Evolutionary conservation across 2,329 filamentous ascomycete species (phyloP), one percentile per base, ranked within the genome.

Genomic region (Apiospora hydei): DNA sequence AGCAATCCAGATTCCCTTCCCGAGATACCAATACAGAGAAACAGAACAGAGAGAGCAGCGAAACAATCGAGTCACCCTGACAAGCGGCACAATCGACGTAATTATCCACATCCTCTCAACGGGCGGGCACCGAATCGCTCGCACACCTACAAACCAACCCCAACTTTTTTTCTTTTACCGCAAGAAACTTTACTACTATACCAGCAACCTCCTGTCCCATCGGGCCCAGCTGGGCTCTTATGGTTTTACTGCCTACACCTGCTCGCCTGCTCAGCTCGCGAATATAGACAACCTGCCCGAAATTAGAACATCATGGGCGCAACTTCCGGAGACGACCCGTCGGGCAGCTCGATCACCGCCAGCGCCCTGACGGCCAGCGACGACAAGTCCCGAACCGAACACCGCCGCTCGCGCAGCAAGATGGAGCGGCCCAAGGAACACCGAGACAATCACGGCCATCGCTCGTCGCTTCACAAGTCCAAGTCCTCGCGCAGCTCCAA

Each of bases 151-250:
- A 16, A 64, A 16, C 26, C 38, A n/a, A 70, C 26, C 57, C 57
- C 72, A 70, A 61, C 73, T 71, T 30, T 71, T 72, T 74, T 75
- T 43, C 41, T 70, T 70, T 72, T 70, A 71, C 72, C 71, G 68
- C 72, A 61, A 68, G 72, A 64, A 69, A 75, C 67, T 69, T 57
- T 44, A 74, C 67, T 38, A 8, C 34, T 38, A 41, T 73, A 73
- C 73, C 71, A 38, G 30, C 57, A 41, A 41, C 57, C 18, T 64
- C 34, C 34, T 64, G 34, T 69, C 67, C 67, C 72, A 76, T 78
- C 78, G 76, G 75, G 78, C 76, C 78, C 77, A 64, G 77, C 80
- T 78, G 79, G 79, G 79, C 77, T 79, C 74, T 70, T 72, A 71
- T 71, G 72, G 72, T 73, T 67, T 57, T 46, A 26, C 24, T 44